phyloP scores from a whole-genome alignment of 306 rosid genomes.

The Clitoria ternatea region DNA sequence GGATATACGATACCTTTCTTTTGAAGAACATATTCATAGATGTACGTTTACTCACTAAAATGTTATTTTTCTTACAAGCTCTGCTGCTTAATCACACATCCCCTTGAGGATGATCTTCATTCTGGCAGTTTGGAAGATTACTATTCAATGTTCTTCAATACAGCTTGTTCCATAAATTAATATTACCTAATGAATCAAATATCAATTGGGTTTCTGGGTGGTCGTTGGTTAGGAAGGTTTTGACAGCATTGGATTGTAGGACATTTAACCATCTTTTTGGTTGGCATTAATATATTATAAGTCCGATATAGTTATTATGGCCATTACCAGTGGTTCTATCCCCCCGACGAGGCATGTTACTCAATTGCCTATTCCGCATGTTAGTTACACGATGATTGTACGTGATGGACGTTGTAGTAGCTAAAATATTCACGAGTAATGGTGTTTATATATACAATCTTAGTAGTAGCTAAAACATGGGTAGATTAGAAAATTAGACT shows the following conservation, averaged over 20 bases:
- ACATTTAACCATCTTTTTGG: neutral
- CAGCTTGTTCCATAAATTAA: neutral
- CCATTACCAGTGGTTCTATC: no score
- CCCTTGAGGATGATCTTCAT: neutral
- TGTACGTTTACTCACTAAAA: neutral
- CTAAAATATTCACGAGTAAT: neutral
- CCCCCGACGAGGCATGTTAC: neutral
- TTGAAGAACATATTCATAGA: neutral
- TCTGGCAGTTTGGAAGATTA: neutral
- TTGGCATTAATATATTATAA: neutral
- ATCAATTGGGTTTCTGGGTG: neutral
- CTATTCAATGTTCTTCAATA: neutral
- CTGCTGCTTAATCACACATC: neutral
- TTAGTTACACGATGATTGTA: neutral
- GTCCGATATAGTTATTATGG: neutral
- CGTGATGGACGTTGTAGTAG: neutral
- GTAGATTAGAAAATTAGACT: neutral
- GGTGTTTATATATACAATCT: no score
- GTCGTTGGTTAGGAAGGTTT: neutral
- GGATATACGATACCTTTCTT: neutral
- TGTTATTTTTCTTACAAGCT: neutral
- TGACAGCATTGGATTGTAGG: neutral
- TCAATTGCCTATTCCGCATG: neutral
- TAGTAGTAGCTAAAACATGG: no score
- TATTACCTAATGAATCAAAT: neutral